A percentile compares a stretch with the other conserved stretches of the same genome.
Evolutionary conservation across 2,329 filamentous ascomycete genomes (phyloP).

Genomic region (Mariannaea sp.): DNA sequence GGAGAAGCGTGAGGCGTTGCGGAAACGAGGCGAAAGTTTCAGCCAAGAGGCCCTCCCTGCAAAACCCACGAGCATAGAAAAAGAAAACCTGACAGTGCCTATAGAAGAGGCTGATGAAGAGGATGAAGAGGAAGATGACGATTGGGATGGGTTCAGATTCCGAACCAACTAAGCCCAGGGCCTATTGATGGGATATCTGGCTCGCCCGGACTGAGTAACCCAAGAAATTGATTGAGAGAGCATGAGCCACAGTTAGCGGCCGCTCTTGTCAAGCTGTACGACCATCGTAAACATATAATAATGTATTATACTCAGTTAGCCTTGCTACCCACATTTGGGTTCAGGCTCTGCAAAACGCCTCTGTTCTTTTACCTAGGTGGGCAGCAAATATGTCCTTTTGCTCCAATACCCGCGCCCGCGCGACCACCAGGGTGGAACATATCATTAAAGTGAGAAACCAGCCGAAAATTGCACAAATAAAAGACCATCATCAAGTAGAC

Average conservation of each 20-base stretch:
- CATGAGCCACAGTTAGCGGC: conserved; percentile 11
- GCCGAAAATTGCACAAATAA: neutral
- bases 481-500: neutral
- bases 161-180: conserved; percentile 19
- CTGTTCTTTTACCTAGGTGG: neutral
- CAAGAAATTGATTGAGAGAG: neutral
- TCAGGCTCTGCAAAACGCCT: neutral
- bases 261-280: conserved; percentile 26
- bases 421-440: conserved; percentile 1
- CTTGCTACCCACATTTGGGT: neutral
- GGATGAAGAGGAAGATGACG: conserved; percentile 56
- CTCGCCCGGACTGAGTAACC: too few relatives aligned
- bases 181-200: neutral
- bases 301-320: conserved; percentile 24
- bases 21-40: conserved; percentile 44
- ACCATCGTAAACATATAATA: conserved; percentile 31
- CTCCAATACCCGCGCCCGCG: neutral
- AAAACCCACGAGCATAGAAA: conserved; percentile 26
- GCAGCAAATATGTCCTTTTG: neutral
- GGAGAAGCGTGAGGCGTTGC: conserved; percentile 71
- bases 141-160: conserved; percentile 66
- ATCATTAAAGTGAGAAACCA: neutral
- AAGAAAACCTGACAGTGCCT: conserved; percentile 39
- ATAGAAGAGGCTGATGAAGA: conserved; percentile 46
- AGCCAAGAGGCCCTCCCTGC: conserved; percentile 36